Conservation (phyloP, 2,329 filamentous ascomycete species). For the Pseudogymnoascus sp. region DNA sequence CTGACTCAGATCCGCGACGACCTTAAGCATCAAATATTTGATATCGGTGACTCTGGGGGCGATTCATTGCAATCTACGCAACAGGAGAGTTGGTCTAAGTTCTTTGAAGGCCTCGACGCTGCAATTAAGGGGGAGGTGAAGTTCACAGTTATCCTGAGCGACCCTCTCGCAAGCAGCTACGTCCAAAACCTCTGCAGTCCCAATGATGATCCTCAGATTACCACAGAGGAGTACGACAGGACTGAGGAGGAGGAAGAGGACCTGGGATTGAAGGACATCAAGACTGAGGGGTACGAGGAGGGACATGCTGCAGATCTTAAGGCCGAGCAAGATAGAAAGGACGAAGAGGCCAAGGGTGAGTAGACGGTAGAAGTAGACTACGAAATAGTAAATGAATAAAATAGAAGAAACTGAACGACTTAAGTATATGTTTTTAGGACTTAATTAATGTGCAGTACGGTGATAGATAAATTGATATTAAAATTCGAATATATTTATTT, state of each 20-base stretch:
- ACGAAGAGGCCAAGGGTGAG: conserved; percentile 9
- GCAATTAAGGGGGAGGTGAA: conserved; percentile 73
- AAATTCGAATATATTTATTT: neutral
- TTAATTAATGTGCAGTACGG: neutral
- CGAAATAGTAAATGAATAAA: neutral
- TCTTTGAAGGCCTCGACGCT: conserved; percentile 67
- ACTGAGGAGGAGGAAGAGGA: conserved; percentile 93
- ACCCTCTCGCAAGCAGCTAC: conserved; percentile 87
- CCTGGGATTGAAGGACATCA: conserved; percentile 84
- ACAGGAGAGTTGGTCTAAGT: conserved; percentile 65
- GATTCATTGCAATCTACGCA: conserved; percentile 65
- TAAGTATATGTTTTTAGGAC: neutral
- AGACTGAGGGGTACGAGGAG: conserved; percentile 75
- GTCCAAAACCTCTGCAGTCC: conserved; percentile 83
- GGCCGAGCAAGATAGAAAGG: conserved; percentile 20
- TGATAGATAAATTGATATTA: neutral
- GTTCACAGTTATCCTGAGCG: conserved; percentile 76
- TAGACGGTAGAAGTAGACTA: neutral
- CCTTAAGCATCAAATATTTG: conserved; percentile 79
- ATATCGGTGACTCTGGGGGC: conserved; percentile 60
- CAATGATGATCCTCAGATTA: conserved; percentile 68
- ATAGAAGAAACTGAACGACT: neutral
- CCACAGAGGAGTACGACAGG: conserved; percentile 71
- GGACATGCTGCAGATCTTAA: conserved; percentile 31
- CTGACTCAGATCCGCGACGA: conserved; percentile 89